These are phyloP conservation scores for Cornus kousa DNA, from an alignment of 148 eudicot species.

Conservation along the genomic window DNA sequence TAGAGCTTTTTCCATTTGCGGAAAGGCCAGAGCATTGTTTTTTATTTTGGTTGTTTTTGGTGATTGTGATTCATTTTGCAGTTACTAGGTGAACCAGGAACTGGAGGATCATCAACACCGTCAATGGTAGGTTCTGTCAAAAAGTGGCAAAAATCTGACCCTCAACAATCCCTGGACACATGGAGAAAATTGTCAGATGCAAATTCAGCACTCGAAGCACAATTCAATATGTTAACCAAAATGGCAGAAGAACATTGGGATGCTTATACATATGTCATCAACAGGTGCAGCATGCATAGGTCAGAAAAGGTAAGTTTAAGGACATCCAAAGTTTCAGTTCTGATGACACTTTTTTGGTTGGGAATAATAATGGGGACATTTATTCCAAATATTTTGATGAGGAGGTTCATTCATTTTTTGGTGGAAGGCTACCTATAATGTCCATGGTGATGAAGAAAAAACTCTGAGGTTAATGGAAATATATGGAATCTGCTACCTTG, in stretches of 20 bases:
- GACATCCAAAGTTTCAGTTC: neutral
- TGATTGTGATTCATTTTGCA: constrained; percentile 27
- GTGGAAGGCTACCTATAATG: neutral
- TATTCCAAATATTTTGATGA: too few species aligned
- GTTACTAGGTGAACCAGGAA: constrained; percentile 97
- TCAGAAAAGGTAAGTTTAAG: constrained; percentile 65
- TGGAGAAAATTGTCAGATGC: constrained; percentile 79
- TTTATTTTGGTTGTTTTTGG: neutral
- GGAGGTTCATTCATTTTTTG: too few species aligned
- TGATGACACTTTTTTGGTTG: too few species aligned
- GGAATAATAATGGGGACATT: too few species aligned
- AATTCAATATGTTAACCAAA: constrained; percentile 49
- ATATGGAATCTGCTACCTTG: too few species aligned
- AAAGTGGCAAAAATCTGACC: constrained; percentile 96
- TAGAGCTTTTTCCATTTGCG: too few species aligned
- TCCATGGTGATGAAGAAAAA: neutral
- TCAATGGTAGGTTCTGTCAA: constrained; percentile 99
- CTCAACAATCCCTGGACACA: constrained; percentile 57
- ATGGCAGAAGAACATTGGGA: constrained; percentile 59
- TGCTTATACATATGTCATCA: constrained; percentile 52
- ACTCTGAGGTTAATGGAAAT: too few species aligned
- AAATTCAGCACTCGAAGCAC: constrained; percentile 63
- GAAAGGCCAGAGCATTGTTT: neutral
- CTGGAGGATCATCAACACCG: constrained; percentile 97
- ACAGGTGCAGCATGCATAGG: constrained; percentile 53